Conservation (phyloP, 129 eudicot genomes). For the Deinandra increscens region DNA sequence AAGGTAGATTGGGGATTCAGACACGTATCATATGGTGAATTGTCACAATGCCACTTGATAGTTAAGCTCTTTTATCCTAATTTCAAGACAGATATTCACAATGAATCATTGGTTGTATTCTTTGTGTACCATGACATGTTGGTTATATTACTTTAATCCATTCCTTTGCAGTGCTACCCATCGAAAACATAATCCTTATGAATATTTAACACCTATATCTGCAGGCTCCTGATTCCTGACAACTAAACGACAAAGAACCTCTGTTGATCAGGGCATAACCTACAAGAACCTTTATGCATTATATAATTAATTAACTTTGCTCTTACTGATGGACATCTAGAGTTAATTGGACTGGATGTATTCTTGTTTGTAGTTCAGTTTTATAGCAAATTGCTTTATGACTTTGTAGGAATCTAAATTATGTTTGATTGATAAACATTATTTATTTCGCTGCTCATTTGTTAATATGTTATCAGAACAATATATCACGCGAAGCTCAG, state of each 20-base stretch:
- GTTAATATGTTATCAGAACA: slow-evolving; percentile 50
- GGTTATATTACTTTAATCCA: no score
- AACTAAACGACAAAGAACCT: not conserved
- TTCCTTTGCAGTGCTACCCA: no score
- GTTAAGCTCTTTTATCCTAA: no score
- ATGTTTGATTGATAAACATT: slow-evolving; percentile 16
- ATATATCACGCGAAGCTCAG: slow-evolving; percentile 87
- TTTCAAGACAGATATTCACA: no score
- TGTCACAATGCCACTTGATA: no score
- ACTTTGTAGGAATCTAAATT: not conserved
- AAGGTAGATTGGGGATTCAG: no score
- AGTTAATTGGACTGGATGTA: slow-evolving; percentile 2
- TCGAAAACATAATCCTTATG: not conserved
- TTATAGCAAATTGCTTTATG: slow-evolving; percentile 6
- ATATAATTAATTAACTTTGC: not conserved
- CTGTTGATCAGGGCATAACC: no score
- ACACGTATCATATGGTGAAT: no score
- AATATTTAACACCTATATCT: not conserved
- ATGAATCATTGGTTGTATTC: no score
- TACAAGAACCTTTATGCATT: not conserved
- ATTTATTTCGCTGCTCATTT: slow-evolving; percentile 16
- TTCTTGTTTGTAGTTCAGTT: slow-evolving; percentile 4
- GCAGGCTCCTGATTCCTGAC: slow-evolving; percentile 16
- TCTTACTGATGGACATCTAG: not conserved
- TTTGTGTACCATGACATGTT: no score